A percentile compares a stretch with the other conserved stretches of the same genome.
These are phyloP conservation scores for Coemansia sp. DNA, from an alignment of 192 early-diverging fungal species.

Conservation along the genomic window DNA sequence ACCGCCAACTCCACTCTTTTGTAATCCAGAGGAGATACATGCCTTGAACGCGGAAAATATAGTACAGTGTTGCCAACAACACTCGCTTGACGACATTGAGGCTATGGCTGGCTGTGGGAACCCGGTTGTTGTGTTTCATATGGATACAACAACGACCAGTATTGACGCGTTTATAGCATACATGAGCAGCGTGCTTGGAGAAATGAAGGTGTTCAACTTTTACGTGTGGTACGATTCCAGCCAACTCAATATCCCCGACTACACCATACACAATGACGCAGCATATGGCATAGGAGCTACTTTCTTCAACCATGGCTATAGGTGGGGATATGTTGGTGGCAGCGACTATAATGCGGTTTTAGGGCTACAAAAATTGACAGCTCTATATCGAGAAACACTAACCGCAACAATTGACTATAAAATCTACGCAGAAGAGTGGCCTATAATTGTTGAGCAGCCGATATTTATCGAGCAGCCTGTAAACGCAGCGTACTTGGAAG, in stretches of 20 bases:
- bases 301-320: not conserved
- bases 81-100: not conserved
- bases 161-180: not conserved
- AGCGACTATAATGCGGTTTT: not conserved
- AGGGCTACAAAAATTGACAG: not conserved
- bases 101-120: not conserved
- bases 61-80: not conserved
- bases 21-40: not conserved
- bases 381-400: not conserved
- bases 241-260: not conserved
- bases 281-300: not conserved
- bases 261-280: not conserved
- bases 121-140: not conserved
- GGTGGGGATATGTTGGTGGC: not conserved
- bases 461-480: not conserved
- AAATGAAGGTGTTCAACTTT: conserved; percentile 4
- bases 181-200: not conserved
- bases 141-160: not conserved
- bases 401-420: not conserved
- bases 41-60: not conserved
- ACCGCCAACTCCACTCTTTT: not conserved
- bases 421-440: not conserved
- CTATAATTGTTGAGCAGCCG: not conserved
- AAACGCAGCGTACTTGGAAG: not conserved
- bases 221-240: conserved; percentile 7